Evolutionary conservation across 108 stramenopile species (phyloP), one percentile per base, ranked within the genome.

Genomic region (Nitzschia sp.): DNA sequence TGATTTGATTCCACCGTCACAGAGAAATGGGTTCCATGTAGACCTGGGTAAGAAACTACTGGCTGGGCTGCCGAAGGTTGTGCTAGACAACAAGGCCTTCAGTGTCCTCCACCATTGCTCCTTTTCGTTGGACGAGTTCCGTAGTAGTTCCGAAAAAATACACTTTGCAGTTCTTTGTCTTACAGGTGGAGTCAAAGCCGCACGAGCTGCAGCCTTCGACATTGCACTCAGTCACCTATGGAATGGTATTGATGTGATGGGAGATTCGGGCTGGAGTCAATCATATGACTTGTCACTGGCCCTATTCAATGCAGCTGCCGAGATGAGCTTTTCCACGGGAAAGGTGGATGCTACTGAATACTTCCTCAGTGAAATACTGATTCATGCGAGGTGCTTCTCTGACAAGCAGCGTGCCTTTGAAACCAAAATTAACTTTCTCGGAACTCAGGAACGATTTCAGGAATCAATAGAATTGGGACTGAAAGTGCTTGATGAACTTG

Each of bases 11-110:
- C 75, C 75, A 15, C 40, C 38, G 8, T 21, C 41, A 14, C 44
- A 64, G 11, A 41, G 61, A 43, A 72, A 53, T 2, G 20, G 42
- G 20, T 80, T 76, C 53, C 75, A 78, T 29, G 3, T 61, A 10
- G 10, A 10, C 5, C 46, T 74, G 19, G 73, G 52, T 17, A 53
- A 8, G 8, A 37, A 29, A 38, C 56, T 69, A 48, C 7, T 57
- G 44, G 46, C 20, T 8, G 8, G 10, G 3, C 46, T 69, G 6
- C 9, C 67, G 10, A 26, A 17, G 6, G 22, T 26, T 7, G 56
- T 52, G 19, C 15, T 69, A 5, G 17, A 22, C 24, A 44, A 69
- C 9, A 7, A 69, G n/a, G 20, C 21, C 10, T 69, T 69, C 48
- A 7, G 57, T 11, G 67, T 58, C 6, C 20, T 40, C 9, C 44